A percentile compares a stretch with the other conserved stretches of the same genome.
Conservation (phyloP, 164 flowering plant genomes). For the Amborella trichopoda region DNA sequence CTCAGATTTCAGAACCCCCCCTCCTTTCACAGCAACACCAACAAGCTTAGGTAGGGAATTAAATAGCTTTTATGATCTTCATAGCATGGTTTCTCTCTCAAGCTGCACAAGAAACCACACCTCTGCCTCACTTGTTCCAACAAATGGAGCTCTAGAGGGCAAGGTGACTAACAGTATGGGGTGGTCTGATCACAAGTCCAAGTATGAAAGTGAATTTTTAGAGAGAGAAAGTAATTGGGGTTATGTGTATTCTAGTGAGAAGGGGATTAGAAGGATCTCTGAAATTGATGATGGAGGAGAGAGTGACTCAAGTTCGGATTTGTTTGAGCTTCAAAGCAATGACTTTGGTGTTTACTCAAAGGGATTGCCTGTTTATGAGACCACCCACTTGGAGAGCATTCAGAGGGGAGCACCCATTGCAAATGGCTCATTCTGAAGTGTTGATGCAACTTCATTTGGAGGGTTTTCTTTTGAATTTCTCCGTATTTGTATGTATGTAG, state of each 20-base stretch:
- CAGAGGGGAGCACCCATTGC: no score
- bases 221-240: slow-evolving; percentile 15
- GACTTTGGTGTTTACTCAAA: slow-evolving; percentile 48
- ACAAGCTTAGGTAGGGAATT: slow-evolving; percentile 32
- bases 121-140: no score
- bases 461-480: no score
- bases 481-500: no score
- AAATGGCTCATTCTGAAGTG: no score
- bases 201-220: slow-evolving; percentile 5
- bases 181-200: slow-evolving; percentile 30
- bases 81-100: slow-evolving; percentile 13
- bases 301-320: slow-evolving; percentile 94
- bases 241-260: slow-evolving; percentile 11
- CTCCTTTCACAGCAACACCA: slow-evolving; percentile 31
- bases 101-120: slow-evolving; percentile 14
- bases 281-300: slow-evolving; percentile 18
- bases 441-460: no score
- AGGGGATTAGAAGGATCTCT: slow-evolving; percentile 14
- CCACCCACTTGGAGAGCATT: slow-evolving; percentile 53
- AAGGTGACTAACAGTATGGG: slow-evolving; percentile 15
- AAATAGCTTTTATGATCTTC: slow-evolving; percentile 25
- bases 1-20: slow-evolving; percentile 56
- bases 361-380: slow-evolving; percentile 77
- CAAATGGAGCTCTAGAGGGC: slow-evolving; percentile 8
- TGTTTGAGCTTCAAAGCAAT: slow-evolving; percentile 74